Evolutionary conservation across 495 filamentous ascomycete species (phyloP).

Genomic region (Aspergillus baeticus): DNA sequence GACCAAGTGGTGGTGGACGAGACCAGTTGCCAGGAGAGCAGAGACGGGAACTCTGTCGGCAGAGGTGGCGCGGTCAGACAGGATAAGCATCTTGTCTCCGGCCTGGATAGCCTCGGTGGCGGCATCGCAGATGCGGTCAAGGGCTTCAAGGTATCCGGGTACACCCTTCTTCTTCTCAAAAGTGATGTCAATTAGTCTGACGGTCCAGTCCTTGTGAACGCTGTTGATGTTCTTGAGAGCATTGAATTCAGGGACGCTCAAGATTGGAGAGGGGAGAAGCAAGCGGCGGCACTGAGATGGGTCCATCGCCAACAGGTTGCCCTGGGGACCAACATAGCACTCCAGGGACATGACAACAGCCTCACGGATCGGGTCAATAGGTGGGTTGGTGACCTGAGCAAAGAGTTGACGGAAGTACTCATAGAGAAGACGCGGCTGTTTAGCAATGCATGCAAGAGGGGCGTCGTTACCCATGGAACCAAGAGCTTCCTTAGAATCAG

Average conservation of each 20-base stretch:
- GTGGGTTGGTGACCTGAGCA: conserved; percentile 98
- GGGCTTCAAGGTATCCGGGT: conserved; percentile 80
- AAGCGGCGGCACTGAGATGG: conserved; percentile 83
- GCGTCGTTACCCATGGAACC: conserved; percentile 99
- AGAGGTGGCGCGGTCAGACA: conserved; percentile 88
- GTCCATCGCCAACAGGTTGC: conserved; percentile 95
- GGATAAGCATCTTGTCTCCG: conserved; percentile 81
- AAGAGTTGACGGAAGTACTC: conserved; percentile 99
- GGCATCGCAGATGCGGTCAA: conserved; percentile 87
- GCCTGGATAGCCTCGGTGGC: conserved; percentile 82
- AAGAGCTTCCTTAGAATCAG: conserved; percentile 98
- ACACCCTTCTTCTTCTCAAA: conserved; percentile 88
- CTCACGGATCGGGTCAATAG: conserved; percentile 97
- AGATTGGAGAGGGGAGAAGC: conserved; percentile 83
- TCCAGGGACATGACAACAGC: conserved; percentile 99
- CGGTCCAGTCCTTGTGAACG: conserved; percentile 79
- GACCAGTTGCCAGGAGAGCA: conserved; percentile 83
- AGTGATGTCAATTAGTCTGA: conserved; percentile 93
- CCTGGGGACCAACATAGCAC: conserved; percentile 96
- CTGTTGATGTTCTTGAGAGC: conserved; percentile 75
- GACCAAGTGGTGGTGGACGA: conserved; percentile 97
- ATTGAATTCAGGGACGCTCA: conserved; percentile 92
- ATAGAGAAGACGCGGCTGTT: conserved; percentile 85
- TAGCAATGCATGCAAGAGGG: conserved; percentile 86
- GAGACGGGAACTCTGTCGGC: conserved; percentile 85